Conservation (phyloP, 371 early-diverging fungal species). For the Syncephalastrum contaminatum region DNA sequence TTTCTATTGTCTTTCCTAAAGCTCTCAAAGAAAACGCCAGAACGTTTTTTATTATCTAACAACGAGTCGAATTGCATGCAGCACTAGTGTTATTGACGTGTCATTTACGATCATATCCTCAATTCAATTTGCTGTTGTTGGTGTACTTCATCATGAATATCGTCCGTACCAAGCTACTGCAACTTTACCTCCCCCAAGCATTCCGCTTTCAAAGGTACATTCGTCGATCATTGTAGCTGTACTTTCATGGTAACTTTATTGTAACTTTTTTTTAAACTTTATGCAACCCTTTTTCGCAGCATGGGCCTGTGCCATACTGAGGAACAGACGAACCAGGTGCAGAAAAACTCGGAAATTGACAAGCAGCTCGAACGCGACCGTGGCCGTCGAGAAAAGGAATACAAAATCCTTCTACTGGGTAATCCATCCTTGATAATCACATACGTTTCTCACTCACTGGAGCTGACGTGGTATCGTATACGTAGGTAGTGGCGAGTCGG, state of each 20-base stretch:
- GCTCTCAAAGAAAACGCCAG: too few species aligned
- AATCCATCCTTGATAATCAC: conserved; percentile 6
- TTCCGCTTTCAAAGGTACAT: conserved; percentile 23
- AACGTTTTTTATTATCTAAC: too few species aligned
- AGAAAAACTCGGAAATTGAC: conserved; percentile 59
- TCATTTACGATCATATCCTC: too few species aligned
- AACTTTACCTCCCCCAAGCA: conserved; percentile 19
- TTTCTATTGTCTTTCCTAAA: not conserved
- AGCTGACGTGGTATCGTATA: not conserved
- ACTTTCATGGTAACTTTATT: not conserved
- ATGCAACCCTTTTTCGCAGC: conserved; percentile 4
- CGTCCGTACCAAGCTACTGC: conserved; percentile 17
- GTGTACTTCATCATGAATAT: conserved; percentile 9
- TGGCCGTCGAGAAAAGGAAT: conserved; percentile 55
- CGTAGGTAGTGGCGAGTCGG: conserved; percentile 82
- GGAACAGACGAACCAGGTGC: conserved; percentile 47
- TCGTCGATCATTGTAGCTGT: not conserved
- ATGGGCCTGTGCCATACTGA: conserved; percentile 66
- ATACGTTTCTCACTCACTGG: not conserved
- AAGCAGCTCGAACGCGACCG: conserved; percentile 61
- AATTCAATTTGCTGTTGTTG: too few species aligned
- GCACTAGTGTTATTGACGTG: too few species aligned
- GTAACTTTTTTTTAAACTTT: conserved; percentile 3
- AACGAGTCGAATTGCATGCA: too few species aligned
- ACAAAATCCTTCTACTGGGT: conserved; percentile 67